Evolutionary conservation across 2,329 filamentous ascomycete species (phyloP).

Genomic region (Hypoxylon rubiginosum): DNA sequence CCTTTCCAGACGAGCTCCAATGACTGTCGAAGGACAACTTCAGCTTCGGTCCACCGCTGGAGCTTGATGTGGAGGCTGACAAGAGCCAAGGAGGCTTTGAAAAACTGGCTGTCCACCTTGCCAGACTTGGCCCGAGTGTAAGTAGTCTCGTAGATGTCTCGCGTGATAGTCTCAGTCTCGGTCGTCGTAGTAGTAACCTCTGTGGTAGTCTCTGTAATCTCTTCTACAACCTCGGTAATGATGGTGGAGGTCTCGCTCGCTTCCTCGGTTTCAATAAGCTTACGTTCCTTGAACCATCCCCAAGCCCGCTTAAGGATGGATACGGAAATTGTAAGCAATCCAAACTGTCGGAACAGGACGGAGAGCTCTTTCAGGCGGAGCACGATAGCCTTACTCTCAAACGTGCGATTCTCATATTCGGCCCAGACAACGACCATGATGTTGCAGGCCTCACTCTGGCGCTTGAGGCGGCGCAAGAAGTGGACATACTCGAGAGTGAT

Average conservation of each 20-base stretch:
- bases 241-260: constrained; percentile 53
- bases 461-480: constrained; percentile 52
- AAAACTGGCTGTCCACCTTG: constrained; percentile 53
- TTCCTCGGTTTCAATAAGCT: constrained; percentile 52
- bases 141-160: constrained; percentile 55
- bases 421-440: constrained; percentile 58
- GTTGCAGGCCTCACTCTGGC: constrained; percentile 55
- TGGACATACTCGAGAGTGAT: constrained; percentile 56
- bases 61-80: constrained; percentile 52
- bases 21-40: constrained; percentile 52
- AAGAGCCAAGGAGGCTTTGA: constrained; percentile 53
- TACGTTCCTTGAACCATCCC: constrained; percentile 56
- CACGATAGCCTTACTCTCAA: constrained; percentile 53
- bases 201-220: constrained; percentile 54
- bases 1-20: constrained; percentile 58
- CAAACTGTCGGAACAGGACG: constrained; percentile 51
- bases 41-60: constrained; percentile 54
- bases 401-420: constrained; percentile 55
- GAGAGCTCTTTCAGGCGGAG: constrained; percentile 55
- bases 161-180: constrained; percentile 52
- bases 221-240: constrained; percentile 57
- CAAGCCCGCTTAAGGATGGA: constrained; percentile 56
- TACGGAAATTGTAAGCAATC: constrained; percentile 53
- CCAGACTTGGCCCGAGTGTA: constrained; percentile 54
- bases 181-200: constrained; percentile 54